Evolutionary conservation across 257 asterid genomes (phyloP), one percentile per base, ranked within the genome.

Genomic region (Solanum piurae): DNA sequence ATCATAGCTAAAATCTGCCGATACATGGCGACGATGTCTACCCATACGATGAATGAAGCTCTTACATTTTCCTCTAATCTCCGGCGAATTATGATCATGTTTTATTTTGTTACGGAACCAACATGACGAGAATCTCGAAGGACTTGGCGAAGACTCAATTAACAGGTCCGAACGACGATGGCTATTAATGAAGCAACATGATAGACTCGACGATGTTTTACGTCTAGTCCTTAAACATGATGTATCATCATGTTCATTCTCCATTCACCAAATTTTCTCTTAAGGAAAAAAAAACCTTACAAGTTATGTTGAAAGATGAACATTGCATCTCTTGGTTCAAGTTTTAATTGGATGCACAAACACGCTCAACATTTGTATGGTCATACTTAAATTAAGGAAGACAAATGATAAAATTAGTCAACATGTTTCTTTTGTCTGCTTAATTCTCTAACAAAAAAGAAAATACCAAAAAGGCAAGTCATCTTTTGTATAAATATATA

Each of bases 1-100:
- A 55, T 91, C 92, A 42, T 91, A 91, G 89, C 91, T 91, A 82
- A 91, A 89, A 79, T 91, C 93, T 3, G 92, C 90, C 0, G 90
- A 89, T 4, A 88, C 76, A 46, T 88, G 82, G 34, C 91, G 93
- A 42, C 89, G 90, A 36, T 89, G 89, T 36, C 87, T 86, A 46
- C 89, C 84, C 73, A 62, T 85, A 9, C 87, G 55, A 12, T 88
- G 40, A 3, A 86, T 88, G 40, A 89, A 80, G 62, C 34, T 60
- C 79, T 71, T 89, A 88, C 55, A 85, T 76, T 29, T 87, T 27
- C 88, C 89, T 58, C 89, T 90, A 84, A 86, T 52, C 34, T 89
- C 23, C 4, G 88, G 12, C 13, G 23, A 36, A 40, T 68, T 31
- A 13, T 68, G 31, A 69, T 72, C 37, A 16, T 46, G 73, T 27